Conservation (phyloP, 495 filamentous ascomycete genomes). For the Aspergillus haitiensis region DNA sequence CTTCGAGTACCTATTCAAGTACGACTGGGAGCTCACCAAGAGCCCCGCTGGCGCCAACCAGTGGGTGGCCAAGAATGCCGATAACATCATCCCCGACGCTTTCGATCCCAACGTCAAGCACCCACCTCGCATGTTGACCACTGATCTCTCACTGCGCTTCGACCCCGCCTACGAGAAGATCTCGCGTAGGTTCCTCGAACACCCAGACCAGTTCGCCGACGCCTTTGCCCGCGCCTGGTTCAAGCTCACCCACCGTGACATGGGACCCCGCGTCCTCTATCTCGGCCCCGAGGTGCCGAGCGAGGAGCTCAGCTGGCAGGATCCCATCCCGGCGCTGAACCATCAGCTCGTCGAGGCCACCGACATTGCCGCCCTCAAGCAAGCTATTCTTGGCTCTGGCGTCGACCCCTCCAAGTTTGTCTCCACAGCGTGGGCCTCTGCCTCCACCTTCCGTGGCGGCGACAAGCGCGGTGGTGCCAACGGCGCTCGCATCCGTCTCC, state of each 20-base stretch:
- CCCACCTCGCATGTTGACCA: constrained; percentile 66
- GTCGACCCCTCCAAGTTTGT: constrained; percentile 57
- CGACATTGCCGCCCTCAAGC: constrained; percentile 63
- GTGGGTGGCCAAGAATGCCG: constrained; percentile 67
- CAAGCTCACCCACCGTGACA: constrained; percentile 74
- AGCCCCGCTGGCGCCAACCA: constrained; percentile 71
- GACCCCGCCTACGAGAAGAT: constrained; percentile 74
- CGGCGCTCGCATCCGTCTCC: constrained; percentile 70
- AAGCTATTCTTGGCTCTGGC: constrained; percentile 59
- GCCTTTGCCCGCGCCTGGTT: constrained; percentile 72
- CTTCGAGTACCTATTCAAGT: constrained; percentile 72
- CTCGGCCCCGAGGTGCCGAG: constrained; percentile 67
- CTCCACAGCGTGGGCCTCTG: constrained; percentile 65
- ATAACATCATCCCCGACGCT: constrained; percentile 65
- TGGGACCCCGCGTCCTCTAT: constrained; percentile 66
- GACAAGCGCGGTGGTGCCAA: constrained; percentile 79
- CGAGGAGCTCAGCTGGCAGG: constrained; percentile 65
- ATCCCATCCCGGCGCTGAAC: constrained; percentile 57
- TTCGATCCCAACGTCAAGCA: constrained; percentile 65
- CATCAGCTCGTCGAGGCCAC: constrained; percentile 56
- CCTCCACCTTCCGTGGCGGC: constrained; percentile 68
- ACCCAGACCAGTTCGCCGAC: constrained; percentile 64
- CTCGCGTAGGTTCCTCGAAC: constrained; percentile 60
- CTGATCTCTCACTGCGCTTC: constrained; percentile 66
- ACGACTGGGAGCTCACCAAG: constrained; percentile 74